phyloP scores from a whole-genome alignment of 768 basidiomycete species.

The Boletus coccyginus region DNA sequence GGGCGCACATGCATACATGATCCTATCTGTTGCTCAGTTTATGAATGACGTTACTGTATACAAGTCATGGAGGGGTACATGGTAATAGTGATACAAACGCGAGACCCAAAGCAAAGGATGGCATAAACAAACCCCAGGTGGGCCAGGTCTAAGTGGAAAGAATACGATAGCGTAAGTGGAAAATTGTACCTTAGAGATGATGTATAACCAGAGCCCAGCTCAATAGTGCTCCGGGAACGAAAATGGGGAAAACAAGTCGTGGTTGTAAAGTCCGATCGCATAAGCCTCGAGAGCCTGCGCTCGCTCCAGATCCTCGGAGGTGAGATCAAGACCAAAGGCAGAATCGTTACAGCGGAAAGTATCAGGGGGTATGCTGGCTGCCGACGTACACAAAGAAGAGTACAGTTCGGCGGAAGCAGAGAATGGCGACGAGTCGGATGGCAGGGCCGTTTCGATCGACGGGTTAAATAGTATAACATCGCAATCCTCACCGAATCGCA shows the following conservation, averaged over 20 bases:
- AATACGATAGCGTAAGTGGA: background rate
- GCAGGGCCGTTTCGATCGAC: background rate
- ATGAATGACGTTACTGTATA: background rate
- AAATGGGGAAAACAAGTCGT: constrained; percentile 23
- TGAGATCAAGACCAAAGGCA: background rate
- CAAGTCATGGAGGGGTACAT: constrained; percentile 1
- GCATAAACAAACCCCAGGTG: background rate
- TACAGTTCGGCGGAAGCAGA: background rate
- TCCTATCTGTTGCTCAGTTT: background rate
- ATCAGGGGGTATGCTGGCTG: constrained; percentile 1
- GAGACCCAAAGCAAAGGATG: background rate
- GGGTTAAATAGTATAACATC: background rate
- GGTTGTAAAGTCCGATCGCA: constrained; percentile 27
- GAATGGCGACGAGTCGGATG: background rate
- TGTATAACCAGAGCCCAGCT: background rate
- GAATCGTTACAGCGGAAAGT: background rate
- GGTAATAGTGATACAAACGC: background rate
- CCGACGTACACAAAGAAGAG: background rate
- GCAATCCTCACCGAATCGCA: background rate
- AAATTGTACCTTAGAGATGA: background rate
- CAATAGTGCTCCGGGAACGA: constrained; percentile 17
- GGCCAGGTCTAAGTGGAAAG: constrained; percentile 1
- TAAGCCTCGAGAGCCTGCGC: constrained; percentile 30
- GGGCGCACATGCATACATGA: background rate
- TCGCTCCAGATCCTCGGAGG: constrained; percentile 22